These are phyloP conservation scores for Umbelopsis ramanniana DNA, from an alignment of 192 early-diverging fungal genomes.

Conservation along the genomic window DNA sequence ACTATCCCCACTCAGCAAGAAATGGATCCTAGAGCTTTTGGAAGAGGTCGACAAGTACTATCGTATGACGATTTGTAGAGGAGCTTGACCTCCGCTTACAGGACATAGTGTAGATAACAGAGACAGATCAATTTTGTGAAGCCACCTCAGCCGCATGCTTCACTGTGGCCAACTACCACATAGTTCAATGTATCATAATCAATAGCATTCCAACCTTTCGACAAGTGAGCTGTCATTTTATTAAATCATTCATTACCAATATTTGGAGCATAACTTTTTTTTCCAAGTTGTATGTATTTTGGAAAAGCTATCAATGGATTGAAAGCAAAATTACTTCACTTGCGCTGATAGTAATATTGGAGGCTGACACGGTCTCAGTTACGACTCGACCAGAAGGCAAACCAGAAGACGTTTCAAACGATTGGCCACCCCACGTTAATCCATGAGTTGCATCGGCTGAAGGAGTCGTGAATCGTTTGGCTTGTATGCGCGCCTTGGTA, in stretches of 20 bases:
- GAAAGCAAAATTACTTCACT: background rate
- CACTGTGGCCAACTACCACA: background rate
- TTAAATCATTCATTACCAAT: background rate
- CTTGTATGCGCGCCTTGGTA: background rate
- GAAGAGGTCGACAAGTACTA: slow-evolving; percentile 10
- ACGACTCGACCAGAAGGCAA: background rate
- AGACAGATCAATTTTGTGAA: background rate
- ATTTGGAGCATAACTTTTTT: background rate
- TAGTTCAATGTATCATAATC: slow-evolving; percentile 19
- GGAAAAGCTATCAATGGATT: background rate
- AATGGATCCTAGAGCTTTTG: slow-evolving; percentile 5
- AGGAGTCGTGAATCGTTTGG: background rate
- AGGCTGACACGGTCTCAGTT: background rate
- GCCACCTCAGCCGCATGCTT: background rate
- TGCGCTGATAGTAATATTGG: slow-evolving; percentile 8
- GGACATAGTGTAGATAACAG: background rate
- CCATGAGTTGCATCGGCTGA: background rate
- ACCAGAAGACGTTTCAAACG: background rate
- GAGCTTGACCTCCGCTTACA: background rate
- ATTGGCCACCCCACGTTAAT: background rate
- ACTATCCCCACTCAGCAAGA: background rate
- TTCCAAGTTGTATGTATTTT: background rate
- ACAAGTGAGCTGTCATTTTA: background rate
- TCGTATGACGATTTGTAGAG: slow-evolving; percentile 5
- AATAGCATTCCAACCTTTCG: slow-evolving; percentile 4